phyloP scores from a whole-genome alignment of 495 filamentous ascomycete genomes.

The Aspergillus indologenus region DNA sequence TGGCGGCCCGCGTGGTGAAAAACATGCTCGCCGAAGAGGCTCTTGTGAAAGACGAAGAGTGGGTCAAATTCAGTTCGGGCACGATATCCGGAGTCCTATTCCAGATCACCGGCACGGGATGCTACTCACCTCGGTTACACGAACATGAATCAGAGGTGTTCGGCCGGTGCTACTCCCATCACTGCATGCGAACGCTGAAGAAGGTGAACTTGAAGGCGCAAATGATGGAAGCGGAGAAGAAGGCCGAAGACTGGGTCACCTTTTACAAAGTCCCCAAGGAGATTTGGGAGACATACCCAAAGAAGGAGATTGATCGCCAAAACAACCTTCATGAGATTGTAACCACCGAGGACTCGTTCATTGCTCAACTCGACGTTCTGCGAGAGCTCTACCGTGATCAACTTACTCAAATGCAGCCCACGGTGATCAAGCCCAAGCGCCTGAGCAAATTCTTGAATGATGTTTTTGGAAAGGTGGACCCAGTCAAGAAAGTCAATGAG shows the following conservation, averaged over 20 bases:
- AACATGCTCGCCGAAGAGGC: slow-evolving; percentile 78
- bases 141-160: slow-evolving; percentile 58
- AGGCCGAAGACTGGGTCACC: slow-evolving; percentile 80
- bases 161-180: slow-evolving; percentile 87
- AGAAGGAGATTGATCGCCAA: slow-evolving; percentile 90
- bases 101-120: slow-evolving; percentile 89
- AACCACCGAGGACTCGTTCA: slow-evolving; percentile 85
- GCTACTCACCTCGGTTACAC: slow-evolving; percentile 83
- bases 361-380: slow-evolving; percentile 81
- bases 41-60: slow-evolving; percentile 88
- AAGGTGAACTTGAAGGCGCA: slow-evolving; percentile 82
- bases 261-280: slow-evolving; percentile 87
- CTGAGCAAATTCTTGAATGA: slow-evolving; percentile 73
- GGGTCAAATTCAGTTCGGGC: slow-evolving; percentile 85
- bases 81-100: slow-evolving; percentile 82
- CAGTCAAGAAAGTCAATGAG: slow-evolving; percentile 87
- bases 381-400: slow-evolving; percentile 83
- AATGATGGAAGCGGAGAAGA: slow-evolving; percentile 63
- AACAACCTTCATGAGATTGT: slow-evolving; percentile 96
- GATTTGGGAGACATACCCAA: slow-evolving; percentile 59
- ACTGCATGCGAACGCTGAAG: slow-evolving; percentile 90
- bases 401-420: slow-evolving; percentile 67
- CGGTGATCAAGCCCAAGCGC: slow-evolving; percentile 73
- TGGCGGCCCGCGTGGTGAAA: slow-evolving; percentile 73
- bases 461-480: slow-evolving; percentile 89